These are phyloP conservation scores for Phialocephala subalpina DNA, from an alignment of 2,329 filamentous ascomycete genomes.

Conservation along the genomic window DNA sequence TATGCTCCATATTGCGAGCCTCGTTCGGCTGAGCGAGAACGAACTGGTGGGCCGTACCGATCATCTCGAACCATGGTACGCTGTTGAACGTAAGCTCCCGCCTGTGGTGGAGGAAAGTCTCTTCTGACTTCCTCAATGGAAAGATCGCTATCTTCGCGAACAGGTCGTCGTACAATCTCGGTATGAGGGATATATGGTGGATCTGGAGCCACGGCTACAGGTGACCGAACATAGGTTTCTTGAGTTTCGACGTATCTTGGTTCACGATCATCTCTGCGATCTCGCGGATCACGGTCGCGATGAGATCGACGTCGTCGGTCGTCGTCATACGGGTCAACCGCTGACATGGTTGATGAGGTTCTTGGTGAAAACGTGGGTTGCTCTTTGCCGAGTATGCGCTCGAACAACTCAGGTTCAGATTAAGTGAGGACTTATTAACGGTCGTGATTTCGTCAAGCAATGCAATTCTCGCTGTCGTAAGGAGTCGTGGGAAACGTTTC, in stretches of 20 bases:
- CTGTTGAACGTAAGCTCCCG: constrained; percentile 35
- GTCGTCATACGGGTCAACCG: constrained; percentile 42
- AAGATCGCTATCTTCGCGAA: constrained; percentile 76
- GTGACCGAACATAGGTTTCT: constrained; percentile 44
- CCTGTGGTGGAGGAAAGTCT: constrained; percentile 75
- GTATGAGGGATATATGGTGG: constrained; percentile 50
- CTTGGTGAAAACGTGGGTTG: not conserved
- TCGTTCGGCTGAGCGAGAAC: constrained; percentile 70
- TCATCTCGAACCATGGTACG: constrained; percentile 40
- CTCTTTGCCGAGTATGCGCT: constrained; percentile 3
- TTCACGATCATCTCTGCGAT: constrained; percentile 51
- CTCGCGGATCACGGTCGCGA: constrained; percentile 41
- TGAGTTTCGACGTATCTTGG: constrained; percentile 60
- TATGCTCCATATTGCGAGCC: constrained; percentile 68
- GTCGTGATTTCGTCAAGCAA: constrained; percentile 15
- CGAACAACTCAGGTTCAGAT: not conserved
- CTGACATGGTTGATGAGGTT: constrained; percentile 35
- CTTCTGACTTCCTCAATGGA: constrained; percentile 84
- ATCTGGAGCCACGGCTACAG: constrained; percentile 34
- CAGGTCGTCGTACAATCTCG: constrained; percentile 61
- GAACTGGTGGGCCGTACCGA: constrained; percentile 54
- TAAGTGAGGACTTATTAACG: not conserved
- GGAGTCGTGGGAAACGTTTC: not conserved
- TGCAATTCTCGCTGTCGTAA: not conserved
- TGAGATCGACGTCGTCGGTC: constrained; percentile 40